These are phyloP conservation scores for Colletotrichum musicola DNA, from an alignment of 2,329 filamentous ascomycete genomes.

Conservation along the genomic window DNA sequence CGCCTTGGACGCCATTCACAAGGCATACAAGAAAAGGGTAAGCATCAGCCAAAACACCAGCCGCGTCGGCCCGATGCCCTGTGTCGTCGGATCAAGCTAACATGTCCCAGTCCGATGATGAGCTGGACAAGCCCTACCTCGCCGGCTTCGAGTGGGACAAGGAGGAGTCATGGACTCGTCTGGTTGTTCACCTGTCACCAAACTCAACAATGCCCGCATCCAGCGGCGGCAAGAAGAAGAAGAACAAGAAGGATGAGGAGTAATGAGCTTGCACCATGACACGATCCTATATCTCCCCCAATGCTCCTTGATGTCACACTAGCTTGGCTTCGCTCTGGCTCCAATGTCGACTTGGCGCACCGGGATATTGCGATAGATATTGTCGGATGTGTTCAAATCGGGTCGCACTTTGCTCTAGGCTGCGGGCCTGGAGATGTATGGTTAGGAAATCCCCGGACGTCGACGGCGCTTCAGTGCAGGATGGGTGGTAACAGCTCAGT, in stretches of 20 bases:
- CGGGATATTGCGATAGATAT: constrained; percentile 60
- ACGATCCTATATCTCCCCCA: constrained; percentile 53
- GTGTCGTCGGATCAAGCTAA: not conserved
- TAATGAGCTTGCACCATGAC: constrained; percentile 41
- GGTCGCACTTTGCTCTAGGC: constrained; percentile 39
- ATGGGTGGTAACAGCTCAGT: constrained; percentile 23
- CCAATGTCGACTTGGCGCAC: constrained; percentile 54
- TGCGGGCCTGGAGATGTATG: constrained; percentile 24
- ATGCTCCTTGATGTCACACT: constrained; percentile 50
- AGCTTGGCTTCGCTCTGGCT: constrained; percentile 53
- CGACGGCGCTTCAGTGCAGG: not conserved
- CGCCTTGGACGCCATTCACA: constrained; percentile 93
- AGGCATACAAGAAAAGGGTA: constrained; percentile 97
- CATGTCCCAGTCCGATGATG: constrained; percentile 83
- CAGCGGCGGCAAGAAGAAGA: constrained; percentile 73
- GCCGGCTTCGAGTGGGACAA: constrained; percentile 97
- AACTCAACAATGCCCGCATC: constrained; percentile 65
- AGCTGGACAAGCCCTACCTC: constrained; percentile 88
- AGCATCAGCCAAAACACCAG: constrained; percentile 45
- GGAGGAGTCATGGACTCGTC: constrained; percentile 88
- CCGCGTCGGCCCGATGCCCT: too few relatives aligned
- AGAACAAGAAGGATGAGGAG: constrained; percentile 61
- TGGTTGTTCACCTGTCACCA: constrained; percentile 80
- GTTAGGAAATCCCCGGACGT: constrained; percentile 6
- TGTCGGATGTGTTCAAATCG: constrained; percentile 47